Evolutionary conservation across 371 early-diverging fungal species (phyloP).

Genomic region (Apophysomyces elegans): DNA sequence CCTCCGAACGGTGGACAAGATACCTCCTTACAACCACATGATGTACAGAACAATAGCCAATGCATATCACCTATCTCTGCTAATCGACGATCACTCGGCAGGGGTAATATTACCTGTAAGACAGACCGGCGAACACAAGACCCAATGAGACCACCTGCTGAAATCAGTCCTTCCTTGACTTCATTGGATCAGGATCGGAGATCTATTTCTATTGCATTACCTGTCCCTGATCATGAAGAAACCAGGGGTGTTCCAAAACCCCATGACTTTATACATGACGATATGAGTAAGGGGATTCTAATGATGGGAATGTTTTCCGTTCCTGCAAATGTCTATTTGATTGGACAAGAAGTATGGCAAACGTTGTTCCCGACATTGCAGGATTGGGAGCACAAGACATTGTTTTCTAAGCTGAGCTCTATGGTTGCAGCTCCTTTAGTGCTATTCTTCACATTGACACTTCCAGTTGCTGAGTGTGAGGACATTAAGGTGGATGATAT

Average conservation of each 20-base stretch:
- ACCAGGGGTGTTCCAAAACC: neutral
- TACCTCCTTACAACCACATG: neutral
- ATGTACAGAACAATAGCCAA: neutral
- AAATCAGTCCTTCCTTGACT: neutral
- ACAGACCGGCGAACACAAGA: neutral
- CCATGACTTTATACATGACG: neutral
- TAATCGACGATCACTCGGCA: neutral
- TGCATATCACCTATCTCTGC: conserved; percentile 1
- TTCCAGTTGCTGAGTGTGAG: conserved; percentile 64
- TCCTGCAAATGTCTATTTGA: conserved; percentile 5
- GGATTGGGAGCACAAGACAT: conserved; percentile 53
- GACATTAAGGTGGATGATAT: conserved; percentile 40
- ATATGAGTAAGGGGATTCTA: neutral
- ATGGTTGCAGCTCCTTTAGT: conserved; percentile 59
- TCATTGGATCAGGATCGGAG: neutral
- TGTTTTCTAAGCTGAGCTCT: conserved; percentile 50
- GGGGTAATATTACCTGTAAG: conserved; percentile 1
- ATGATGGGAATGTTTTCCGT: neutral
- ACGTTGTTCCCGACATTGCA: conserved; percentile 59
- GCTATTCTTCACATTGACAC: conserved; percentile 56
- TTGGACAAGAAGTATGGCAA: conserved; percentile 9
- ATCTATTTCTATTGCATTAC: neutral
- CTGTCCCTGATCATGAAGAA: neutral
- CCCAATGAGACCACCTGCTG: neutral
- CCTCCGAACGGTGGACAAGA: conserved; percentile 5